phyloP scores from a whole-genome alignment of 768 basidiomycete species.

The Hericium alpestre region DNA sequence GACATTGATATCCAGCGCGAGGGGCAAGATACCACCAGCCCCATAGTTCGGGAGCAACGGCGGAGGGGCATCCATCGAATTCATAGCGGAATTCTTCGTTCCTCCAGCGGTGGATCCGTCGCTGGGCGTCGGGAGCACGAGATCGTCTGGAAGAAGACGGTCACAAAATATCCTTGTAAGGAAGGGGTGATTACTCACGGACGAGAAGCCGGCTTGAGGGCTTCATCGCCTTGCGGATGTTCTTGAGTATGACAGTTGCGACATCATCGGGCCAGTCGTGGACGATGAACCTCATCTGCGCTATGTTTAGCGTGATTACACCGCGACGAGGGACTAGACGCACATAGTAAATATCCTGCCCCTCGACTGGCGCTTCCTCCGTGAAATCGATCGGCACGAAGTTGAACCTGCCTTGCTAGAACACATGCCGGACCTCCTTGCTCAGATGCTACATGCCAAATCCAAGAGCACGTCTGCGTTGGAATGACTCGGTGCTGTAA shows the following conservation, averaged over 20 bases:
- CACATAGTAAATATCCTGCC: slow-evolving; percentile 33
- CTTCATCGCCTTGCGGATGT: slow-evolving; percentile 26
- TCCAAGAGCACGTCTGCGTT: not conserved
- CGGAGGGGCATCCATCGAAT: slow-evolving; percentile 3
- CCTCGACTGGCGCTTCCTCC: slow-evolving; percentile 23
- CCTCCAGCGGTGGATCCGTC: not conserved
- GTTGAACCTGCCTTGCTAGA: slow-evolving; percentile 23
- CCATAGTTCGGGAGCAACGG: slow-evolving; percentile 12
- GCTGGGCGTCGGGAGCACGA: slow-evolving; percentile 1
- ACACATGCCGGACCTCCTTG: slow-evolving; percentile 22
- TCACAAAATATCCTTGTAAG: not conserved
- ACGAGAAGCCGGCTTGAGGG: slow-evolving; percentile 26
- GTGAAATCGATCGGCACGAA: slow-evolving; percentile 32
- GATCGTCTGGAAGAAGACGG: not conserved
- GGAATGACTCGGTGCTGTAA: not conserved
- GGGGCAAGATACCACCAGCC: not conserved
- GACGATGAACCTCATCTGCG: slow-evolving; percentile 27
- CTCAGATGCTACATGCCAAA: slow-evolving; percentile 20
- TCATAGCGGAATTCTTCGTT: too few relatives aligned
- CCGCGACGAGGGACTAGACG: not conserved
- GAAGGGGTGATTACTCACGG: slow-evolving; percentile 17
- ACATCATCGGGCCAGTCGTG: slow-evolving; percentile 33
- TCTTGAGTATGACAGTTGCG: slow-evolving; percentile 25
- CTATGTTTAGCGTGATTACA: too few relatives aligned
- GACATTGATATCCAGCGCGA: slow-evolving; percentile 8